Conservation (phyloP, 139 green algal species). For the Mesostigma viride region DNA sequence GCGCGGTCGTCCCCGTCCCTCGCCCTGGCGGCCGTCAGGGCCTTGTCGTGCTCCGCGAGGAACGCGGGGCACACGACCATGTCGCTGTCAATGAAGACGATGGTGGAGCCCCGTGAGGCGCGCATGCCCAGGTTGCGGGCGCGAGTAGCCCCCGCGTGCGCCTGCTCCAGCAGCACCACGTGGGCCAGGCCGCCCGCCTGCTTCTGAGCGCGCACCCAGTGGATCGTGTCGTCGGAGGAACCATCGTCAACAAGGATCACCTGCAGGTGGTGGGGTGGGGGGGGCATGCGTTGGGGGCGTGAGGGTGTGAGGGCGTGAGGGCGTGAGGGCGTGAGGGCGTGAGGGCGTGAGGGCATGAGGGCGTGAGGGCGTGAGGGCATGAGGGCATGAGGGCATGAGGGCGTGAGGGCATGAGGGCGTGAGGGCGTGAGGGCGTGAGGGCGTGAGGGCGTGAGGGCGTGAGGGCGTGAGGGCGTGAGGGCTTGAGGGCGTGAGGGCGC, state of each 20-base stretch:
- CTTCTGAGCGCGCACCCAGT: neutral
- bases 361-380: no score
- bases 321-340: no score
- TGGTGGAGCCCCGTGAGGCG: slow-evolving; percentile 9
- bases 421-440: no score
- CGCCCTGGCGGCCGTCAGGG: neutral
- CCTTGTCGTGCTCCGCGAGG: slow-evolving; percentile 10
- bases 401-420: no score
- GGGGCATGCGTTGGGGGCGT: no score
- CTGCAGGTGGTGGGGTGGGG: no score
- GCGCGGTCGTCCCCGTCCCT: slow-evolving; percentile 25
- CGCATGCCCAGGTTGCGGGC: slow-evolving; percentile 28
- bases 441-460: no score
- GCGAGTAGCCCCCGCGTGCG: slow-evolving; percentile 23
- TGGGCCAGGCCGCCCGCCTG: slow-evolving; percentile 13
- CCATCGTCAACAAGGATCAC: slow-evolving; percentile 38
- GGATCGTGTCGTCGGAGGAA: slow-evolving; percentile 9
- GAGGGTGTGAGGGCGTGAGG: no score
- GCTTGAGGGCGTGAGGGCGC: no score
- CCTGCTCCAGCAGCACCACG: slow-evolving; percentile 21
- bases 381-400: no score
- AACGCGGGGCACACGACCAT: slow-evolving; percentile 26
- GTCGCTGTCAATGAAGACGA: slow-evolving; percentile 40
- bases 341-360: no score
- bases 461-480: no score